These are phyloP conservation scores for Sisymbrium irio DNA, from an alignment of 345 rosid species.

Conservation along the genomic window DNA sequence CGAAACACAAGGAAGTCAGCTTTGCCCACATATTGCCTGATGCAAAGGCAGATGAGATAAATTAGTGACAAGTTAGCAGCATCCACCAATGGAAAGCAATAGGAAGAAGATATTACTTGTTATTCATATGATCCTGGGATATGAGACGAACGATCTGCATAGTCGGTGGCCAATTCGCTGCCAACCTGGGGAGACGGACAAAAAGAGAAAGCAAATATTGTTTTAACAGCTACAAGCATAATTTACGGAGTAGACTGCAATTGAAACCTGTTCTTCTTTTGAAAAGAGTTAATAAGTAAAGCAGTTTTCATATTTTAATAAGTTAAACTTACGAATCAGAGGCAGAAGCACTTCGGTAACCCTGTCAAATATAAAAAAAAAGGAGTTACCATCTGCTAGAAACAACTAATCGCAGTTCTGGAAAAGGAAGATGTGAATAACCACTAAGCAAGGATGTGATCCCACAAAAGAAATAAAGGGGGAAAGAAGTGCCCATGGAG, in stretches of 20 bases:
- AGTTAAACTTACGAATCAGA: constrained; percentile 75
- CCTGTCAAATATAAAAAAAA: constrained; percentile 57
- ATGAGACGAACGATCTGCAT: constrained; percentile 98
- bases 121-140: constrained; percentile 97
- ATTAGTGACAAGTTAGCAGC: constrained; percentile 23
- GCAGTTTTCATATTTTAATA: background rate
- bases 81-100: constrained; percentile 15
- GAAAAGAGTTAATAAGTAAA: background rate
- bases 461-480: background rate
- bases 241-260: constrained; percentile 6
- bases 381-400: constrained; percentile 11
- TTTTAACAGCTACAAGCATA: constrained; percentile 3
- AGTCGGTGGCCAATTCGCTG: constrained; percentile 89
- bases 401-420: background rate
- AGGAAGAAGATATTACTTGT: constrained; percentile 56
- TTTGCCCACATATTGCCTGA: constrained; percentile 94
- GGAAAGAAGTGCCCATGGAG: background rate
- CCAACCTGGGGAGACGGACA: constrained; percentile 62
- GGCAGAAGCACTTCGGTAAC: constrained; percentile 85
- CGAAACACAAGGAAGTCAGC: constrained; percentile 96
- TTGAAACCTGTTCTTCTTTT: background rate
- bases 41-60: constrained; percentile 8
- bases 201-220: background rate
- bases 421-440: constrained; percentile 11
- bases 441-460: constrained; percentile 10